Percentiles rank a stretch among this genome's conserved stretches.
Evolutionary conservation across 2,329 filamentous ascomycete genomes (phyloP).

Genomic region (Neopestalotiopsis sp.): DNA sequence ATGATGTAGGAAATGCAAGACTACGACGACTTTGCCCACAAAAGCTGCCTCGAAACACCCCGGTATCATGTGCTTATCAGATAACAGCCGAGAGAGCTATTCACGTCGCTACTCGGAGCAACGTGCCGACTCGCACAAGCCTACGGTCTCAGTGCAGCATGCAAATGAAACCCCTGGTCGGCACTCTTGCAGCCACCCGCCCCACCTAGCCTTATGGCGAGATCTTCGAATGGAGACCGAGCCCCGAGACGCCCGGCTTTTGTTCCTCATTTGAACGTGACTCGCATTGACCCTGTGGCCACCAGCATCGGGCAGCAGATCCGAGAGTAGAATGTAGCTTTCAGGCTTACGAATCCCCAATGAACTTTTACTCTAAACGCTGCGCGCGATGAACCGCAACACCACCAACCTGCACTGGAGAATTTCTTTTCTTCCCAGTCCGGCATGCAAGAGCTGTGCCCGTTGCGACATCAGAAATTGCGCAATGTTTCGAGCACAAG

Average conservation of each 20-base stretch:
- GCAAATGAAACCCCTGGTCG: neutral
- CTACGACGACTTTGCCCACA: neutral
- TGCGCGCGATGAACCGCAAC: neutral
- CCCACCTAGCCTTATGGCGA: neutral
- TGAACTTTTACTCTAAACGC: neutral
- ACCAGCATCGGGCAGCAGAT: neutral
- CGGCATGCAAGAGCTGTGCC: neutral
- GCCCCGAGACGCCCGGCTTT: neutral
- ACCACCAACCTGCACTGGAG: neutral
- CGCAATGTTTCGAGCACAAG: neutral
- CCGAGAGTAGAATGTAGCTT: conserved; percentile 7
- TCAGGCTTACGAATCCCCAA: neutral
- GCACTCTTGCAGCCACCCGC: neutral
- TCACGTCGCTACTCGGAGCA: neutral
- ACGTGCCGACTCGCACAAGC: neutral
- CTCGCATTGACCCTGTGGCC: neutral
- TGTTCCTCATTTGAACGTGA: neutral
- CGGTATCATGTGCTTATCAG: neutral
- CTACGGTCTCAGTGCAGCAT: neutral
- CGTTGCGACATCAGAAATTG: neutral
- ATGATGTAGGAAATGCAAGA: neutral
- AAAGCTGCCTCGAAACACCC: neutral
- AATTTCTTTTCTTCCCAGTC: neutral
- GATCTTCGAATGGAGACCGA: neutral
- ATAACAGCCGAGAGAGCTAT: neutral